These are phyloP conservation scores for Fusarium sp. DNA, from an alignment of 2,329 filamentous ascomycete genomes.

Conservation along the genomic window DNA sequence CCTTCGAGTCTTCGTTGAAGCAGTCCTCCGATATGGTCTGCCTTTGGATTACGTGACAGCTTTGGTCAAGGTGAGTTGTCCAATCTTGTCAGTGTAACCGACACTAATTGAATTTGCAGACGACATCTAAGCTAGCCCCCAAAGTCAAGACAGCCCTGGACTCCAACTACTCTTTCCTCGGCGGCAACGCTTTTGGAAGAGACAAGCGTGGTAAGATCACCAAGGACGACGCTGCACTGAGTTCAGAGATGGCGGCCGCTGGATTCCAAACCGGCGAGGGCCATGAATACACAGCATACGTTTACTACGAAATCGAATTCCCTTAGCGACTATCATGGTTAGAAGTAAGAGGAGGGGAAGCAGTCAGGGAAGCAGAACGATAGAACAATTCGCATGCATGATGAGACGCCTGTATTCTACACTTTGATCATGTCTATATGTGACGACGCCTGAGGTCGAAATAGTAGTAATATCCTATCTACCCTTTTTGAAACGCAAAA, in stretches of 20 bases:
- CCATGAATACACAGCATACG: slow-evolving; percentile 92
- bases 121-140: slow-evolving; percentile 81
- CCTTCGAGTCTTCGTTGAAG: slow-evolving; percentile 95
- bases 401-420: slow-evolving; percentile 48
- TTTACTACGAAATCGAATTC: slow-evolving; percentile 96
- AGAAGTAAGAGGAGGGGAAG: not conserved
- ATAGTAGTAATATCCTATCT: slow-evolving; percentile 46
- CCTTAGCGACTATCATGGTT: slow-evolving; percentile 47
- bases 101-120: slow-evolving; percentile 62
- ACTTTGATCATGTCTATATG: slow-evolving; percentile 38
- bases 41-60: slow-evolving; percentile 90
- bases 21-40: slow-evolving; percentile 93
- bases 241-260: slow-evolving; percentile 85
- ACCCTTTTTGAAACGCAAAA: slow-evolving; percentile 31
- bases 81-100: not conserved
- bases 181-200: slow-evolving; percentile 90
- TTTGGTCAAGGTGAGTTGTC: slow-evolving; percentile 78
- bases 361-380: slow-evolving; percentile 8
- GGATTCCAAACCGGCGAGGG: slow-evolving; percentile 75
- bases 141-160: slow-evolving; percentile 86
- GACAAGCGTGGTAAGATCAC: slow-evolving; percentile 94
- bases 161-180: slow-evolving; percentile 87
- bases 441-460: slow-evolving; percentile 37
- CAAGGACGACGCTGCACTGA: slow-evolving; percentile 85
- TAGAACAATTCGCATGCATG: slow-evolving; percentile 38